Conservation (phyloP, 2,329 filamentous ascomycete species). For the Venturia pyrina region DNA sequence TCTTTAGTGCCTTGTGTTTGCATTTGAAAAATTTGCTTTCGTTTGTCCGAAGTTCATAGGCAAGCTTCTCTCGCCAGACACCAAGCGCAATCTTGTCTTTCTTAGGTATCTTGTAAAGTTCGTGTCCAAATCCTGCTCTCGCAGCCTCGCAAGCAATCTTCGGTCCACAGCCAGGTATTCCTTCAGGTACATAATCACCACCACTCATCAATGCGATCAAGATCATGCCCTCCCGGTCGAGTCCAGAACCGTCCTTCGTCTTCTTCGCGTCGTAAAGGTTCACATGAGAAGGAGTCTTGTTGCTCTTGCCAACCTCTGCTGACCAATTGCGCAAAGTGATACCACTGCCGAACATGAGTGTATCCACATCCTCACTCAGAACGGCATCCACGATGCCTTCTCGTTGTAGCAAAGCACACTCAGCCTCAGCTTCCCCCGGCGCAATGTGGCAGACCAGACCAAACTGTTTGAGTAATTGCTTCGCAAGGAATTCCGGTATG, state of each 20-base stretch:
- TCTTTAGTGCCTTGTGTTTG: slow-evolving; percentile 61
- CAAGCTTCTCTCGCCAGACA: slow-evolving; percentile 62
- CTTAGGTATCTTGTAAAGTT: slow-evolving; percentile 56
- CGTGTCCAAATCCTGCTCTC: slow-evolving; percentile 71
- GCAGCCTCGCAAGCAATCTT: slow-evolving; percentile 87
- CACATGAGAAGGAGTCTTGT: slow-evolving; percentile 71
- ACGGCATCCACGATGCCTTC: slow-evolving; percentile 84
- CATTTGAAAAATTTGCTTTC: slow-evolving; percentile 69
- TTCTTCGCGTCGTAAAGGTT: slow-evolving; percentile 62
- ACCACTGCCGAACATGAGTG: slow-evolving; percentile 90
- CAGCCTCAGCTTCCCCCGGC: slow-evolving; percentile 90
- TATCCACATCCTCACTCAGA: slow-evolving; percentile 92
- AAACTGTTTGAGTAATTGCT: slow-evolving; percentile 74
- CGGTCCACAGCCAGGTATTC: slow-evolving; percentile 76
- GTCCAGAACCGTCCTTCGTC: slow-evolving; percentile 51
- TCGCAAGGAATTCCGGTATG: slow-evolving; percentile 65
- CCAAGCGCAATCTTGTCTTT: slow-evolving; percentile 50
- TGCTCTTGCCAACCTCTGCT: slow-evolving; percentile 46
- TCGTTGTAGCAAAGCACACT: slow-evolving; percentile 78
- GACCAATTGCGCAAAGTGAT: slow-evolving; percentile 75
- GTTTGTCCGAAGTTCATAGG: slow-evolving; percentile 73
- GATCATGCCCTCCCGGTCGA: slow-evolving; percentile 81
- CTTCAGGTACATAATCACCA: slow-evolving; percentile 84
- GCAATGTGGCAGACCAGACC: slow-evolving; percentile 77
- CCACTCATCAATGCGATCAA: slow-evolving; percentile 90